Percentiles rank a stretch among this genome's conserved stretches.
These are phyloP conservation scores for Aleurites moluccanus DNA, from an alignment of 441 rosid genomes.

Conservation along the genomic window DNA sequence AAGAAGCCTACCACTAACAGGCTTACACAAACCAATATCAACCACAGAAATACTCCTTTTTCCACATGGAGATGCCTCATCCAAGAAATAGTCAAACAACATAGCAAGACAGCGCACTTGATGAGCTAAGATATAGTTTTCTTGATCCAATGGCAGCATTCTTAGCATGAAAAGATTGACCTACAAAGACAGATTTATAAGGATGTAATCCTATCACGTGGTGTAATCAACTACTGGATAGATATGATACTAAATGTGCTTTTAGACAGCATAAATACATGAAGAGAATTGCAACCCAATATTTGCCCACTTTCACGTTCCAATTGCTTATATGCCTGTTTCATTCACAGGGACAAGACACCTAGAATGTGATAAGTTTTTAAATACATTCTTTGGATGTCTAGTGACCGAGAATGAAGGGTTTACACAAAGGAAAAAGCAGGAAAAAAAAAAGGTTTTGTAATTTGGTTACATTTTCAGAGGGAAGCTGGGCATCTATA, in stretches of 20 bases:
- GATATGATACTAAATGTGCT: neutral
- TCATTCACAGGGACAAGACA: neutral
- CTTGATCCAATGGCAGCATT: conserved; percentile 60
- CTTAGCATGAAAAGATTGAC: conserved; percentile 77
- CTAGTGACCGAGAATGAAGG: neutral
- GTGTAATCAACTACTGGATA: neutral
- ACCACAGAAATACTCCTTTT: conserved; percentile 54
- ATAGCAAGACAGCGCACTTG: conserved; percentile 79
- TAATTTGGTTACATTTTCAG: neutral
- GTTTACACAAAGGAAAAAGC: neutral
- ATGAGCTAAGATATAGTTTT: conserved; percentile 59
- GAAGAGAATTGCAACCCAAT: neutral
- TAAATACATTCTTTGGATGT: neutral
- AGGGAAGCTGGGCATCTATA: neutral
- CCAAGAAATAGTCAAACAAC: conserved; percentile 74
- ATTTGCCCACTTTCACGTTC: neutral
- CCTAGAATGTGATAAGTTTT: neutral
- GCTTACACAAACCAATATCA: conserved; percentile 85
- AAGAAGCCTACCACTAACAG: conserved; percentile 66
- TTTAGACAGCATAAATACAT: neutral
- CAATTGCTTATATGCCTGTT: neutral
- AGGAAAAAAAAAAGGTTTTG: no score
- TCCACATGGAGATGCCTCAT: conserved; percentile 52
- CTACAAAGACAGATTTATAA: conserved; percentile 32
- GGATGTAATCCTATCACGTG: neutral